Percentiles rank a stretch among this genome's conserved stretches.
Conservation (phyloP, 2,329 filamentous ascomycete species). For the Penicillium sp. region DNA sequence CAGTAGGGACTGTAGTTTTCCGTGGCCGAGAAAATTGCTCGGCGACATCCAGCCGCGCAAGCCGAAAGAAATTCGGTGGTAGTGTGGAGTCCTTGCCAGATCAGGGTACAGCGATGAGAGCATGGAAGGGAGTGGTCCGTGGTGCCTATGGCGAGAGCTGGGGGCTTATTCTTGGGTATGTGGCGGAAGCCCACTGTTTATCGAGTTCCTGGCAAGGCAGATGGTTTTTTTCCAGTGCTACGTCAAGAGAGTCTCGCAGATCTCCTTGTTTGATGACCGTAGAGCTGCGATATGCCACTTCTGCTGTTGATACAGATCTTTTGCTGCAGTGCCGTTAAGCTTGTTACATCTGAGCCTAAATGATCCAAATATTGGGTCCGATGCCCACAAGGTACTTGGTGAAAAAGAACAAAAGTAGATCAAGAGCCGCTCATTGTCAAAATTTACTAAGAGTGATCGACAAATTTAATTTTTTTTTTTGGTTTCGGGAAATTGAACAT, state of each 20-base stretch:
- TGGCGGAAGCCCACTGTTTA: not conserved
- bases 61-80: conserved; percentile 5
- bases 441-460: conserved; percentile 10
- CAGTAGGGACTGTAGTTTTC: not conserved
- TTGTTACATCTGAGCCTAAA: conserved; percentile 11
- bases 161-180: not conserved
- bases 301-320: not conserved
- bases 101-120: conserved; percentile 3
- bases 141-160: not conserved
- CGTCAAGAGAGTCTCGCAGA: not conserved
- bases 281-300: not conserved
- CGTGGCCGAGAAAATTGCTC: not conserved
- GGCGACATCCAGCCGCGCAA: conserved; percentile 14
- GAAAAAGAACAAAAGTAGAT: conserved; percentile 18
- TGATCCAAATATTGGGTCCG: conserved; percentile 12
- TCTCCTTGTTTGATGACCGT: not conserved
- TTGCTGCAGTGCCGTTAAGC: conserved; percentile 8
- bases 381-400: conserved; percentile 25
- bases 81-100: not conserved
- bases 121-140: not conserved
- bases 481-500: conserved; percentile 3
- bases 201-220: not conserved
- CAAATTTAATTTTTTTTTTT: not conserved
- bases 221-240: not conserved
- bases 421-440: conserved; percentile 7